Evolutionary conservation across 129 eudicot genomes (phyloP).

Genomic region (Glebionis coronaria): DNA sequence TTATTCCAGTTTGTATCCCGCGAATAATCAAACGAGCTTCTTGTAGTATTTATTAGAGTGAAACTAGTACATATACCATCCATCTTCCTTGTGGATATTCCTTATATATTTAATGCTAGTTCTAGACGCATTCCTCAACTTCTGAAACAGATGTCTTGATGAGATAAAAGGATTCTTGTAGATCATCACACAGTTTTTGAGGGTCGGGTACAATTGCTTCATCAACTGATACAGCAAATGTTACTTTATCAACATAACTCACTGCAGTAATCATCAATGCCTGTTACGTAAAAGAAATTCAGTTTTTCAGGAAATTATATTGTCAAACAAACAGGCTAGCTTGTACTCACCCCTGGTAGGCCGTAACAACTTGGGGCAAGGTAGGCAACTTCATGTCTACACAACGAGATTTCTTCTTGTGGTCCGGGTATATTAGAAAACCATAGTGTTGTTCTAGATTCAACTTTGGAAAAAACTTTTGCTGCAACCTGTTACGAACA

Average conservation of each 20-base stretch:
- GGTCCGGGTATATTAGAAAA: constrained; percentile 19
- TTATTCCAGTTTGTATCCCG: no score
- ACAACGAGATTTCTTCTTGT: constrained; percentile 8
- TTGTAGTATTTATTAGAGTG: no score
- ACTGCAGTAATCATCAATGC: constrained; percentile 22
- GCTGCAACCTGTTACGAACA: constrained; percentile 3
- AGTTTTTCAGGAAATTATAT: no score
- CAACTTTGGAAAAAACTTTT: not conserved
- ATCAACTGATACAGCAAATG: constrained; percentile 24
- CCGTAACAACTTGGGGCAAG: constrained; percentile 23
- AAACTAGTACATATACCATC: no score
- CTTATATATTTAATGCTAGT: no score
- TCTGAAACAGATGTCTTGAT: constrained; percentile 13
- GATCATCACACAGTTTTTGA: constrained; percentile 15
- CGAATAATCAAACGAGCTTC: no score
- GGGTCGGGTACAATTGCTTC: constrained; percentile 29
- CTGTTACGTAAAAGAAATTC: not conserved
- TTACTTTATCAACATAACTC: no score
- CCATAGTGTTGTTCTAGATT: not conserved
- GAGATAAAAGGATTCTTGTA: constrained; percentile 18
- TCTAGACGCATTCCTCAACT: no score
- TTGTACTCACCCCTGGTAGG: constrained; percentile 11
- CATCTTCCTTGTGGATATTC: no score
- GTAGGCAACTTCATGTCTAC: constrained; percentile 17
- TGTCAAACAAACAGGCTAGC: no score